Percentiles rank a stretch among this genome's conserved stretches.
These are phyloP conservation scores for Uronychia binucleata DNA, from an alignment of 73 alveolate genomes.

Conservation along the genomic window DNA sequence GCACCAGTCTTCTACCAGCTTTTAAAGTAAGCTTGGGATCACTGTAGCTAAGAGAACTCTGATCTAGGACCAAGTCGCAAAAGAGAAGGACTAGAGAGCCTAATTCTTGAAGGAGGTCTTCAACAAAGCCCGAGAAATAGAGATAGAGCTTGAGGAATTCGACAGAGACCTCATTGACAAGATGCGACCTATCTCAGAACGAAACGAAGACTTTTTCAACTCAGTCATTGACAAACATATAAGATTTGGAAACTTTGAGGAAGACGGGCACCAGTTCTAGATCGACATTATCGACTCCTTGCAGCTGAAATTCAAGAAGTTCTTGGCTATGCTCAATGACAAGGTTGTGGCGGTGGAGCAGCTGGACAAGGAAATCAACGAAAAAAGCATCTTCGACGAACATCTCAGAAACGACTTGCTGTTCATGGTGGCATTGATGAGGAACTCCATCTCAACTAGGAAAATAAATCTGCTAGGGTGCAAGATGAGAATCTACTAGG, in stretches of 20 bases:
- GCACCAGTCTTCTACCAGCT: too few relatives aligned
- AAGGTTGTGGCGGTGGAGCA: neutral
- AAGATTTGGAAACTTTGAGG: neutral
- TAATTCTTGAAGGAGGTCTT: neutral
- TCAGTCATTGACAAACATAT: neutral
- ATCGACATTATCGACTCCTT: neutral
- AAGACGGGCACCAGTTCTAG: neutral
- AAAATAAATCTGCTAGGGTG: neutral
- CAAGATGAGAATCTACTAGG: constrained; percentile 1
- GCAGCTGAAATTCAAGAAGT: neutral
- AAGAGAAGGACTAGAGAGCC: neutral
- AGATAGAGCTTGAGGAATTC: neutral
- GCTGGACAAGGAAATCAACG: neutral
- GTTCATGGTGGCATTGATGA: neutral
- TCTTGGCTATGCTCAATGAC: neutral
- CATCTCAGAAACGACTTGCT: neutral
- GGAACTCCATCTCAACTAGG: neutral
- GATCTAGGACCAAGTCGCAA: neutral
- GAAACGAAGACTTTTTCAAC: neutral
- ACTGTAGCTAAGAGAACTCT: too few relatives aligned
- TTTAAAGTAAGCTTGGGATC: too few relatives aligned
- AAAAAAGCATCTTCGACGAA: neutral
- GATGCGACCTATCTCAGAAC: neutral
- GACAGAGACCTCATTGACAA: constrained; percentile 9
- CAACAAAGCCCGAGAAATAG: neutral